Evolutionary conservation across 2,329 filamentous ascomycete species (phyloP), one percentile per base, ranked within the genome.

Genomic region (Colletotrichum agaves): DNA sequence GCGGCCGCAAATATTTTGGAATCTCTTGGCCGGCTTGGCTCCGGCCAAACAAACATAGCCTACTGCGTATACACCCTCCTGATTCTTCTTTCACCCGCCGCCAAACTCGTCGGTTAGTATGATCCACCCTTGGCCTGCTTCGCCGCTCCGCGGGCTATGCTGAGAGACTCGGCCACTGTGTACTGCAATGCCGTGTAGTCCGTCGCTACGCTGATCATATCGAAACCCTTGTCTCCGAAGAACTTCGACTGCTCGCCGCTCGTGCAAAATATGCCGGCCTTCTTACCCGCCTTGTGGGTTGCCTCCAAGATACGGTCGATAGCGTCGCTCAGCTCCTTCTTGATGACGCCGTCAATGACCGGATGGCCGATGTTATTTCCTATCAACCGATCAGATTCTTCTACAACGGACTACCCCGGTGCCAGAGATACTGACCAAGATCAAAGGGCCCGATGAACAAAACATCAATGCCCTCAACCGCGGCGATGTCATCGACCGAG

Each of bases 371-470:
- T 88, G 71, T 86, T 89, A 75, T 89, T 88, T 56, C 85, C 80
- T 82, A 13, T 5, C 6, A 23, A 17, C 12, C 13, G 31, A 35
- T 21, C 21, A 47, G 44, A n/a, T 13, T 27, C 19, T 12, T 23
- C 19, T 11, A 8, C 74, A 21, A 17, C 6, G 27, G 27, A 27
- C 27, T 27, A 27, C 6, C 8, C 27, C 6, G 6, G 27, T 27
- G 6, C 27, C 27, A 27, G 27, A 27, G 19, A 7, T 5, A 41
- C 71, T 49, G 69, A 72, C 87, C 90, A 59, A 91, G 81, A 72
- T 91, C 89, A 73, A 90, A 91, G 2, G 89, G 89, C 0, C 89
- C 89, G 52, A 91, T 83, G 74, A 90, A 91, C 23, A 91, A 77
- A 4, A 89, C 84, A 69, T 91, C 89, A 21, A 91, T 80, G 3